Evolutionary conservation across 257 asterid species (phyloP).

Genomic region (Petunia axillaris): DNA sequence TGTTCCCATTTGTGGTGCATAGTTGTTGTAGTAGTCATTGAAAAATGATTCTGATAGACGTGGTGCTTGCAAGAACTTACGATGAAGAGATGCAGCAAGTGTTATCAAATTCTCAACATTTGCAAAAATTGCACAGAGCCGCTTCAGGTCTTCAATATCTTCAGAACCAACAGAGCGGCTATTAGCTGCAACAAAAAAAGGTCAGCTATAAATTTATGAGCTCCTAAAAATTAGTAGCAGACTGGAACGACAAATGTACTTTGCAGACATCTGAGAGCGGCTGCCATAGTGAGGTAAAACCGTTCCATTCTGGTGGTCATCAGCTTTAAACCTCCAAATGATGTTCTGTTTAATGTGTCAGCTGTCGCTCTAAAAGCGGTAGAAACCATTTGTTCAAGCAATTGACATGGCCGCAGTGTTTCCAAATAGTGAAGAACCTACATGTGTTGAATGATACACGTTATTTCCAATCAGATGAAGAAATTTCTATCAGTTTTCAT

Average conservation of each 20-base stretch:
- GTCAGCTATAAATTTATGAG: not conserved
- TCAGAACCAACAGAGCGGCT: constrained; percentile 49
- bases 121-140: constrained; percentile 66
- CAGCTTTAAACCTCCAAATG: constrained; percentile 67
- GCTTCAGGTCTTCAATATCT: constrained; percentile 60
- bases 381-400: constrained; percentile 88
- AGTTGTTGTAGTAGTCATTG: constrained; percentile 59
- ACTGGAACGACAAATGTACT: constrained; percentile 40
- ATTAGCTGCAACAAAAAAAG: constrained; percentile 48
- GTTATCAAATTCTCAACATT: constrained; percentile 74
- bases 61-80: constrained; percentile 73
- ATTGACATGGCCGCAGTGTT: constrained; percentile 44
- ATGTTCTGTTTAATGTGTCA: constrained; percentile 70
- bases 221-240: not conserved
- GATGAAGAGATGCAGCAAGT: constrained; percentile 79
- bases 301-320: constrained; percentile 72
- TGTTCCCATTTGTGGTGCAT: constrained; percentile 74
- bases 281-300: constrained; percentile 75
- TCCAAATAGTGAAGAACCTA: constrained; percentile 71
- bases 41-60: constrained; percentile 71
- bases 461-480: not conserved
- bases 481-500: not conserved
- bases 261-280: constrained; percentile 59
- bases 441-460: no score
- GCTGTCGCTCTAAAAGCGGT: constrained; percentile 89